Base-by-base conservation (phyloP, 345 rosid species). In the Ceriops zippeliana region DNA sequence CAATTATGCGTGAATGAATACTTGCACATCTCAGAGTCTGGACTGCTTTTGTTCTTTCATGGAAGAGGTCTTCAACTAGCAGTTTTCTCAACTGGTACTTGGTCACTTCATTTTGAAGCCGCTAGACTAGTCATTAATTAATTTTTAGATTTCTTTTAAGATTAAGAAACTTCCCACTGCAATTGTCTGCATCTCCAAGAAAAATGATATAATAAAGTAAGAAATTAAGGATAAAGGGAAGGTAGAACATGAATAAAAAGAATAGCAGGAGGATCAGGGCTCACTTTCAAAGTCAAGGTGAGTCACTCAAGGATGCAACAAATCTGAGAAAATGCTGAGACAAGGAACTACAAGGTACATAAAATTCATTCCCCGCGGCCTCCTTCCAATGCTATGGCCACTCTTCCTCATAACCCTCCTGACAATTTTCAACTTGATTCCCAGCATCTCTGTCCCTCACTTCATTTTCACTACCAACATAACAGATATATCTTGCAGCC, bases 311-410 rank as follows among this genome's bases (percentile, higher is more conserved):
- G 57, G n/a, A 31, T 62, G 37, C 62, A 63, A 42, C 52, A 26
- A 52, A 35, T 30, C 24, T 9, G 2, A 67, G 51, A 78, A 76
- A 66, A 86, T 79, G 86, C 85, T 58, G 79, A 80, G 67, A 67
- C 74, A 73, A 42, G 76, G 32, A 57, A 57, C 30, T 11, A 62
- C 58, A 21, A 87, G 74, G 54, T 67, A 78, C 28, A 58, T 62
- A 27, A 78, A 70, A 69, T 73, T 78, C 70, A 75, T 68, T 24
- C 72, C 74, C n/a, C 70, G 78, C 62, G 54, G 73, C 65, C 63
- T 70, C 52, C 71, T 74, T 27, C 20, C 65, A 27, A 58, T 78
- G 74, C 65, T 84, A 9, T 74, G 75, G 57, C 65, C 70, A 62
- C 72, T 76, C 61, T 62, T 78, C 9, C 58, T 81, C 54, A 60